These are phyloP conservation scores for Decorospora gaudefroyi DNA, from an alignment of 2,329 filamentous ascomycete species.

Conservation along the genomic window DNA sequence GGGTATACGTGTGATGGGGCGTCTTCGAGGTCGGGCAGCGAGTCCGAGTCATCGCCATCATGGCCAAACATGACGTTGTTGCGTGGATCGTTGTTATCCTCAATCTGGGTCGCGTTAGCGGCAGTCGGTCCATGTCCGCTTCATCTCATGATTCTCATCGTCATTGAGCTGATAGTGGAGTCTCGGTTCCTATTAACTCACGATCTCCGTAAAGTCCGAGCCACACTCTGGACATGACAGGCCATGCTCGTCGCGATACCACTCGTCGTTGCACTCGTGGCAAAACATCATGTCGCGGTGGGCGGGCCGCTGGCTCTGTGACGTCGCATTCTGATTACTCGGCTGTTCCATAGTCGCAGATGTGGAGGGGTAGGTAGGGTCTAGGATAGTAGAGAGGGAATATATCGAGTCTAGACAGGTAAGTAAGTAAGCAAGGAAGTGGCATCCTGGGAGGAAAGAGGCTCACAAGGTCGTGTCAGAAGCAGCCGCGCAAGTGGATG, in stretches of 20 bases:
- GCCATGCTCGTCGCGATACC: slow-evolving; percentile 72
- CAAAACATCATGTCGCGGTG: slow-evolving; percentile 77
- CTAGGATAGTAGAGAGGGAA: slow-evolving; percentile 3
- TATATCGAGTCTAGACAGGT: slow-evolving; percentile 6
- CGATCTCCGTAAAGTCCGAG: slow-evolving; percentile 83
- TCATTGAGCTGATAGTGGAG: slow-evolving; percentile 11
- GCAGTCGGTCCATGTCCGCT: slow-evolving; percentile 1
- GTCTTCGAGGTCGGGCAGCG: slow-evolving; percentile 37
- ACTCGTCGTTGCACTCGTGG: slow-evolving; percentile 79
- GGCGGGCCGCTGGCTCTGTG: slow-evolving; percentile 26
- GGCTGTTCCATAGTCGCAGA: slow-evolving; percentile 32
- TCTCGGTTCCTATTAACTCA: slow-evolving; percentile 55
- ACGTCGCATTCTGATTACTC: slow-evolving; percentile 20
- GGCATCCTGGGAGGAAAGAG: neutral
- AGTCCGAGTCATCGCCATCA: slow-evolving; percentile 35
- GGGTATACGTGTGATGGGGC: slow-evolving; percentile 36
- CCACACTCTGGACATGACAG: slow-evolving; percentile 77
- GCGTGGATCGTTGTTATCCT: slow-evolving; percentile 67
- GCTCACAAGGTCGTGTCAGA: slow-evolving; percentile 26
- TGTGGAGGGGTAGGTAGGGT: slow-evolving; percentile 4
- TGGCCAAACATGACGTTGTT: slow-evolving; percentile 39
- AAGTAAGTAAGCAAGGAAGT: slow-evolving; percentile 8
- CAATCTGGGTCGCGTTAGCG: slow-evolving; percentile 49
- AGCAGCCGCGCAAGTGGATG: slow-evolving; percentile 17
- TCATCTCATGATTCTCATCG: slow-evolving; percentile 3